Conservation (phyloP, 1,139 yeast genomes). For the Hyphopichia burtonii region DNA sequence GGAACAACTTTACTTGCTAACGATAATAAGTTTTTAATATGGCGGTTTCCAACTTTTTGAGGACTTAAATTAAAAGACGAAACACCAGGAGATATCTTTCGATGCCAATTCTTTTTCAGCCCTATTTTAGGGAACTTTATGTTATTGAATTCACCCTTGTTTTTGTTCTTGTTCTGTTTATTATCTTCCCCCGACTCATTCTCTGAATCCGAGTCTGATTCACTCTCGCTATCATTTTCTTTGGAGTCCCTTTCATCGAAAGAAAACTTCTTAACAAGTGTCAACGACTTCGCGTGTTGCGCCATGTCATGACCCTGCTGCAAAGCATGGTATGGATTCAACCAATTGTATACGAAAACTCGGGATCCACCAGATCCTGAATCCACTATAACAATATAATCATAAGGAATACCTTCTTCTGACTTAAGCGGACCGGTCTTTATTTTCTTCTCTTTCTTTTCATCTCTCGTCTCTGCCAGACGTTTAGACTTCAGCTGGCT, state of each 20-base stretch:
- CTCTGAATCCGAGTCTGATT: constrained; percentile 15
- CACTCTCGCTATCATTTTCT: constrained; percentile 14
- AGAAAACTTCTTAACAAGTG: constrained; percentile 13
- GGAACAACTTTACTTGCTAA: constrained; percentile 65
- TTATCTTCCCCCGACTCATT: background rate
- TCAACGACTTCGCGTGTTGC: constrained; percentile 7
- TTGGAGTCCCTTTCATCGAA: background rate
- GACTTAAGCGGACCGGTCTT: constrained; percentile 31
- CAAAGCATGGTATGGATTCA: constrained; percentile 43
- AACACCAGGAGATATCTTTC: constrained; percentile 67
- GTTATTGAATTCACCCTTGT: background rate
- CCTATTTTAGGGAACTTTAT: constrained; percentile 39
- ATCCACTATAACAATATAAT: constrained; percentile 72
- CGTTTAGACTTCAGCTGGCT: too few relatives aligned
- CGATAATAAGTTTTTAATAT: constrained; percentile 53
- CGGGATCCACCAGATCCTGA: constrained; percentile 85
- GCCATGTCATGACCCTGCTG: constrained; percentile 20
- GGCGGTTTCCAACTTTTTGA: constrained; percentile 57
- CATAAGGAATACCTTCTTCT: constrained; percentile 49
- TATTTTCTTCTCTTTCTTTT: constrained; percentile 5
- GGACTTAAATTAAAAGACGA: constrained; percentile 54
- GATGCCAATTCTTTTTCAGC: constrained; percentile 53
- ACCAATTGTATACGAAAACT: constrained; percentile 70
- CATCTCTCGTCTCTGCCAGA: constrained; percentile 3
- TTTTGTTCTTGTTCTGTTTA: constrained; percentile 1